Conservation (phyloP, 192 early-diverging fungal genomes). For the Coemansia sp. region DNA sequence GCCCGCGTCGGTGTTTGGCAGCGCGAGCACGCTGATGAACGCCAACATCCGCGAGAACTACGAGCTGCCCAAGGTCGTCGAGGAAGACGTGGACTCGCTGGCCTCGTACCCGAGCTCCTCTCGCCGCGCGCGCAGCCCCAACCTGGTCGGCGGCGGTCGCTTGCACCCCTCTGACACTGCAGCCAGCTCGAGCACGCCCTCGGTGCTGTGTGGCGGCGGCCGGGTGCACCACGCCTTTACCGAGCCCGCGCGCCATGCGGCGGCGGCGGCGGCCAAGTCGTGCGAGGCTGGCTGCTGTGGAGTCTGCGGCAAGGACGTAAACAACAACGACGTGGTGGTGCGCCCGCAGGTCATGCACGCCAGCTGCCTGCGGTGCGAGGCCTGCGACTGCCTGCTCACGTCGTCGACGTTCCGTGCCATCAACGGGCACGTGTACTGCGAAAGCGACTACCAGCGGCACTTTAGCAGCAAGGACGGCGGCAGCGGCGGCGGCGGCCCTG, state of each 20-base stretch:
- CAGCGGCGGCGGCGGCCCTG: neutral
- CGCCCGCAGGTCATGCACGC: conserved; percentile 55
- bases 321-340: conserved; percentile 44
- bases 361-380: conserved; percentile 55
- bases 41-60: conserved; percentile 20
- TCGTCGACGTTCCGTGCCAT: conserved; percentile 53
- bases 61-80: conserved; percentile 53
- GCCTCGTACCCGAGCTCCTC: conserved; percentile 44
- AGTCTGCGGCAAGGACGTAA: conserved; percentile 49
- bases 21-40: conserved; percentile 52
- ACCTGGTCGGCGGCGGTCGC: conserved; percentile 40
- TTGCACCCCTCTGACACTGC: neutral
- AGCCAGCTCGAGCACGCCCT: conserved; percentile 12
- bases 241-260: neutral
- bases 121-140: conserved; percentile 25
- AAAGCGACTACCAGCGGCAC: conserved; percentile 43
- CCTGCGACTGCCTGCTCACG: conserved; percentile 54
- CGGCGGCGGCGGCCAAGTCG: neutral
- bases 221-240: conserved; percentile 20
- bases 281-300: conserved; percentile 51
- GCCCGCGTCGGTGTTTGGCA: conserved; percentile 48
- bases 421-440: conserved; percentile 56
- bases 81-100: conserved; percentile 56
- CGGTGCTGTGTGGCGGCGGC: conserved; percentile 44
- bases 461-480: conserved; percentile 11